Base-by-base conservation (phyloP, 129 eudicot genomes). In the Ambrosia trifida region DNA sequence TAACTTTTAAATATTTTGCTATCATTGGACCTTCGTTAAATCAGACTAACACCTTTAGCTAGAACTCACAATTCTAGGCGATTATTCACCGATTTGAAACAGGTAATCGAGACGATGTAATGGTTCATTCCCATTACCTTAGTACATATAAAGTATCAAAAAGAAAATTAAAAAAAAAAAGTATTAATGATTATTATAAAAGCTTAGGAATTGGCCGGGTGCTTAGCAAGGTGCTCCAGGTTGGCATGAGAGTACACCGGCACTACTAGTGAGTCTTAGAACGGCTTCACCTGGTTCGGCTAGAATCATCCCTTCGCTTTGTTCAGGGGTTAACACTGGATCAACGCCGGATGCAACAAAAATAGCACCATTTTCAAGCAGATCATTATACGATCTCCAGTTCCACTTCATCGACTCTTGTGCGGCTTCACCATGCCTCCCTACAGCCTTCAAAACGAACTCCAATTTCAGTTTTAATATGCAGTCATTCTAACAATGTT, bases 351-450 rank as follows among this genome's bases (percentile, higher is more conserved):
- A 84, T 20, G 85, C 74, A 3, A 3, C 2, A 44, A 91, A 91
- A 60, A 47, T 67, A 11, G 97, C 97, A 24, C 97, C 97, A 10
- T 88, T 84, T 68, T 61, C 45, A 16, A 85, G 76, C 53, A 66
- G 0, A 12, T 91, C 92, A 2, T 83, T 85, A 44, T 88, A 83
- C 2, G 90, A 78, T 66, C 89, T 76, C 96, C 96, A 90, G 38
- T 88, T 86, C 96, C 96, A 90, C 4, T 72, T 20, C 77, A 41
- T 76, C 80, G 86, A 87, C 60, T 78, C 88, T 3, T 32, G 0
- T 62, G 70, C 74, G 1, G 80, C 40, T 0, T 85, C 90, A 31
- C 74, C 70, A 54, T 68, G 60, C 81, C 96, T 85, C 81, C 80
- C 78, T n/a, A 91, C 82, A 69, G 87, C 94, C 92, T 86, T 57